Base-by-base conservation (phyloP, 805 yeast genomes). In the Yamadazyma scolyti region DNA sequence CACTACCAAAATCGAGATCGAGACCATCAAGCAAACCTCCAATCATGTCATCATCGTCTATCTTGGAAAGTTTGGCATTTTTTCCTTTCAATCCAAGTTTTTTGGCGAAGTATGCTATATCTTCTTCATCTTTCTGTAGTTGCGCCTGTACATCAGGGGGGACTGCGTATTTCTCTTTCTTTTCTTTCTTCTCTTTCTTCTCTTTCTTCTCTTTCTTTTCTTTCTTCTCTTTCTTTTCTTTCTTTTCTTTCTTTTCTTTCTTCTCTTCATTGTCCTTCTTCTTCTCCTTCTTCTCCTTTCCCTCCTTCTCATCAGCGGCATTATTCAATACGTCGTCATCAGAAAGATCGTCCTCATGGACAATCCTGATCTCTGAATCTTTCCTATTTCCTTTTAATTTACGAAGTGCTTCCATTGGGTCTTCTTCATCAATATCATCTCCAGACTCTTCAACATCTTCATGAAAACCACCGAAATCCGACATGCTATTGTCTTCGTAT, bases 11-110 rank as follows among this genome's bases (percentile, higher is more conserved):
- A 24, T 71, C 78, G 30, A 75, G 56, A 39, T 77, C 82, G n/a
- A 76, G 56, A 1, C 89, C 95, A 31, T 85, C 95, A 4, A 88
- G 60, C 14, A 88, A 52, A n/a, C 88, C 94, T 27, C 84, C 95
- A 28, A 88, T 65, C 2, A 80, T 73, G 55, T 87, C 96, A 48
- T 82, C 83, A 9, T 77, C 87, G 23, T 71, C 79, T 3, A 50
- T 50, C 40, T 71, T 73, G 22, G 68, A 57, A 27, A 81, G 61
- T 30, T 56, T 61, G 4, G 59, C 35, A 10, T 65, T 66, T 33
- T 68, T 70, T 0, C 77, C 74, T 41, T 77, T 67, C 44, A 84
- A 53, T 1, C 94, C 94, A 7, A 89, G 64, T 47, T 83, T 80
- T 40, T 81, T 82, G 3, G 96, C 89, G 53, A 87, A 89, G 49